A percentile compares a stretch with the other conserved stretches of the same genome.
phyloP scores from a whole-genome alignment of 176 grass and related monocot species.

The Oryza nivara region DNA sequence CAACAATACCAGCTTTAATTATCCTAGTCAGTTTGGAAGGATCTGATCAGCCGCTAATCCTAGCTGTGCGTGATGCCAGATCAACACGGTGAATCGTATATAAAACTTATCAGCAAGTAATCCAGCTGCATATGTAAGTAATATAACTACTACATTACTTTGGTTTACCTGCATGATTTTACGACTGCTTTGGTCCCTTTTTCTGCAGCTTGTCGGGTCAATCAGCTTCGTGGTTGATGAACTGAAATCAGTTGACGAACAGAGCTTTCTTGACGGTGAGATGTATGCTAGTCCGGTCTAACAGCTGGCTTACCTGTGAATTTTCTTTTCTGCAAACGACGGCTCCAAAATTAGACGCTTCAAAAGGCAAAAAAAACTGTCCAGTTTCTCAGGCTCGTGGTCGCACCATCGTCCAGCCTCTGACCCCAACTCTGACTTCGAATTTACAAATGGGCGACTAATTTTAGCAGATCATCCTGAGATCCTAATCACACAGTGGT shows the following conservation, averaged over 20 bases:
- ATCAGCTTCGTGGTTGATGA: background rate
- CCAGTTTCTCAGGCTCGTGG: background rate
- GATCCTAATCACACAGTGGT: background rate
- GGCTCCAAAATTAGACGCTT: background rate
- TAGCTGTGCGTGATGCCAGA: background rate
- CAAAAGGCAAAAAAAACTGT: background rate
- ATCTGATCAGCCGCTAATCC: background rate
- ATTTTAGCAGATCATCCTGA: background rate
- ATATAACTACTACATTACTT: no score
- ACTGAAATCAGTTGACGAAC: background rate
- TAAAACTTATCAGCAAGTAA: no score
- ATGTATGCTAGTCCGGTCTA: background rate
- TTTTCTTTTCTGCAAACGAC: background rate
- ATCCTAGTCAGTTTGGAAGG: no score
- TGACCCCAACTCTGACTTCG: background rate
- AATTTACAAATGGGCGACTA: background rate
- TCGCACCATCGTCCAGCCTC: background rate
- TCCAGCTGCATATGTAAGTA: no score
- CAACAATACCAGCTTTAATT: no score
- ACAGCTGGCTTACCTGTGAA: background rate
- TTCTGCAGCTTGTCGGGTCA: background rate
- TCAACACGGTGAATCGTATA: background rate
- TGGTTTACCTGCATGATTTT: no score
- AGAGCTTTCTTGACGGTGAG: background rate
- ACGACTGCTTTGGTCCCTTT: background rate